These are phyloP conservation scores for Perkinsus chesapeaki DNA, from an alignment of 169 alveolate genomes.

Conservation along the genomic window DNA sequence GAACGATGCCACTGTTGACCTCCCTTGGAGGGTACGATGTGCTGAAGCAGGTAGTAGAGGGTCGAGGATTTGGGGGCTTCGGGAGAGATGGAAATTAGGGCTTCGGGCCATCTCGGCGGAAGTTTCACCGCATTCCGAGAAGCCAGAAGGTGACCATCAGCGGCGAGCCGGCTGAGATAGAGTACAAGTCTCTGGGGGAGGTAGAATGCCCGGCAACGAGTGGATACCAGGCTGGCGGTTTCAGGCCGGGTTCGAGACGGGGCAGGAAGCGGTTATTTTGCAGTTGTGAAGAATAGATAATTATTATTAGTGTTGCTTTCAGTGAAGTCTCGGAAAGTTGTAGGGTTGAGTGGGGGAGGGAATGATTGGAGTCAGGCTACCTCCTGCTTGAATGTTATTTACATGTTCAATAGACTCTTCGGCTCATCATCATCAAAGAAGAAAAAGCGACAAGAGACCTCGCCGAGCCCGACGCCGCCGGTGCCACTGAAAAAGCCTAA, in stretches of 20 bases:
- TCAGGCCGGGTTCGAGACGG: background rate
- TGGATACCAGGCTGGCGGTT: background rate
- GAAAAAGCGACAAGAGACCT: background rate
- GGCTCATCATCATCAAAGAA: background rate
- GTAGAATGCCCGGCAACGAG: background rate
- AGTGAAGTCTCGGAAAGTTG: background rate
- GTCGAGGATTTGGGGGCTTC: too few species aligned
- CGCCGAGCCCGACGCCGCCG: background rate
- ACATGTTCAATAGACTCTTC: background rate
- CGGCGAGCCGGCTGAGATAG: background rate
- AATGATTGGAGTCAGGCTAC: background rate
- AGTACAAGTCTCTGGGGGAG: background rate
- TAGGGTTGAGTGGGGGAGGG: background rate
- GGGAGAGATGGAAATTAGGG: too few species aligned
- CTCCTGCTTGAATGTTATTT: background rate
- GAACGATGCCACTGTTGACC: background rate
- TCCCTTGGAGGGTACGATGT: background rate
- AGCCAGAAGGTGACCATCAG: background rate
- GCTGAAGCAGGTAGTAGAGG: background rate
- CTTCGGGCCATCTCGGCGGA: background rate
- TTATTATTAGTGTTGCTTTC: background rate
- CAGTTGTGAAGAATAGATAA: background rate
- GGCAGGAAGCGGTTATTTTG: background rate
- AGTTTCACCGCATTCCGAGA: background rate
- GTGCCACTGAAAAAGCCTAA: background rate